Conservation (phyloP, 169 alveolate species). For the Neospora caninum region DNA sequence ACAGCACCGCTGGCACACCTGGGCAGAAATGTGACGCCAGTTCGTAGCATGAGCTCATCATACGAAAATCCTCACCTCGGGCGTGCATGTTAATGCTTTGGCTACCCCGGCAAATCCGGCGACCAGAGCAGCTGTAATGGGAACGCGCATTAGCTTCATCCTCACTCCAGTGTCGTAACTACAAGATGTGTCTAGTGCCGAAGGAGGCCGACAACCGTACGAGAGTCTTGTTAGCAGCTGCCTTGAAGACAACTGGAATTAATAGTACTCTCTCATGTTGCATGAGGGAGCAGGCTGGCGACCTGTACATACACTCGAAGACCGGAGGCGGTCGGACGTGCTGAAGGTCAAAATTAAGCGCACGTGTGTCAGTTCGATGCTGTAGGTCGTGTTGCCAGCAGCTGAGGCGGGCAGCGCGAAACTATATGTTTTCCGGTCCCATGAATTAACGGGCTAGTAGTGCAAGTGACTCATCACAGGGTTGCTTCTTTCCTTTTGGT, state of each 20-base stretch:
- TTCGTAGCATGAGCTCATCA: neutral
- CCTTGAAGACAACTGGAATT: neutral
- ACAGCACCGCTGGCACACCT: conserved; percentile 68
- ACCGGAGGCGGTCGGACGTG: no score
- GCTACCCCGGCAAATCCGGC: neutral
- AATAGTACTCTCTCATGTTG: neutral
- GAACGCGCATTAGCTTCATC: neutral
- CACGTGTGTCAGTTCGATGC: no score
- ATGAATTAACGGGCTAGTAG: no score
- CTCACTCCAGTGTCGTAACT: neutral
- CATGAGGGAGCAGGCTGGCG: neutral
- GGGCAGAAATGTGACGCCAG: neutral
- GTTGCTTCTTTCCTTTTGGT: no score
- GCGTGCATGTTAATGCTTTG: conserved; percentile 9
- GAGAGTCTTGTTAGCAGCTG: neutral
- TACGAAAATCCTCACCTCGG: neutral
- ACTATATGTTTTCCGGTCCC: no score
- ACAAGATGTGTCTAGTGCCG: neutral
- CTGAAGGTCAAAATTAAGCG: no score
- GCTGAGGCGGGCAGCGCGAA: no score
- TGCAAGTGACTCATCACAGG: no score
- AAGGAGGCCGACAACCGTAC: neutral
- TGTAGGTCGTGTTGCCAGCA: no score
- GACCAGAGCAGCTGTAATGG: neutral
- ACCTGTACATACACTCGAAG: neutral